Conservation (phyloP, 495 filamentous ascomycete species). For the Xylaria palmicola region DNA sequence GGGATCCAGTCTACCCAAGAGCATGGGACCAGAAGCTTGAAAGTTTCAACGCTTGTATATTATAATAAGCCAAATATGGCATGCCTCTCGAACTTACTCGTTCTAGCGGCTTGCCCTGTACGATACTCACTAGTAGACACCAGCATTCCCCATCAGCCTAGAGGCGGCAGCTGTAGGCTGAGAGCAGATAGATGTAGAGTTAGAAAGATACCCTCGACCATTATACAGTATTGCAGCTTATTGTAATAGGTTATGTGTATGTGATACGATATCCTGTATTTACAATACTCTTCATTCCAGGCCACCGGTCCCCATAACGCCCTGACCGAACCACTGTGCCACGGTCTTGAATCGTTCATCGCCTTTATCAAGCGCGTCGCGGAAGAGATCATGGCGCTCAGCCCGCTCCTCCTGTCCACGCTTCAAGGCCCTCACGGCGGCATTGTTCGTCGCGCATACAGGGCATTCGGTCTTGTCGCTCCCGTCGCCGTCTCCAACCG, state of each 20-base stretch:
- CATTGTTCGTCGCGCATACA: slow-evolving; percentile 75
- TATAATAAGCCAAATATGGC: neutral
- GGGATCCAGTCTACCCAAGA: neutral
- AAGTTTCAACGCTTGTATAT: neutral
- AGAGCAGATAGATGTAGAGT: neutral
- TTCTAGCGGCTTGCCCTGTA: neutral
- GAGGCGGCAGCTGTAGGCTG: no score
- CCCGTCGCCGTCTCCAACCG: slow-evolving; percentile 39
- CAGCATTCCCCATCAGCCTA: neutral
- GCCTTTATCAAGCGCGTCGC: slow-evolving; percentile 72
- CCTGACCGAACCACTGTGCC: slow-evolving; percentile 90
- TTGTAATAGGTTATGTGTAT: neutral
- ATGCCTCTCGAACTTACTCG: neutral
- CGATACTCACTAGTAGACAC: neutral
- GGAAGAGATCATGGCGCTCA: slow-evolving; percentile 87
- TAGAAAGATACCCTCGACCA: slow-evolving; percentile 7
- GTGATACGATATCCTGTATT: no score
- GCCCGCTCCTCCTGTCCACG: slow-evolving; percentile 84
- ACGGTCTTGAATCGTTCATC: slow-evolving; percentile 84
- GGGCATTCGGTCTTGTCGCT: slow-evolving; percentile 77
- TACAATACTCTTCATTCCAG: slow-evolving; percentile 6
- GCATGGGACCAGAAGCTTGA: neutral
- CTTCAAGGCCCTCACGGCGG: slow-evolving; percentile 81
- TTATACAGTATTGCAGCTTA: neutral
- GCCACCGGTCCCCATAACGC: slow-evolving; percentile 66